Percentiles rank a stretch among this genome's conserved stretches.
Conservation (phyloP, 441 rosid genomes). For the Adansonia grandidieri region DNA sequence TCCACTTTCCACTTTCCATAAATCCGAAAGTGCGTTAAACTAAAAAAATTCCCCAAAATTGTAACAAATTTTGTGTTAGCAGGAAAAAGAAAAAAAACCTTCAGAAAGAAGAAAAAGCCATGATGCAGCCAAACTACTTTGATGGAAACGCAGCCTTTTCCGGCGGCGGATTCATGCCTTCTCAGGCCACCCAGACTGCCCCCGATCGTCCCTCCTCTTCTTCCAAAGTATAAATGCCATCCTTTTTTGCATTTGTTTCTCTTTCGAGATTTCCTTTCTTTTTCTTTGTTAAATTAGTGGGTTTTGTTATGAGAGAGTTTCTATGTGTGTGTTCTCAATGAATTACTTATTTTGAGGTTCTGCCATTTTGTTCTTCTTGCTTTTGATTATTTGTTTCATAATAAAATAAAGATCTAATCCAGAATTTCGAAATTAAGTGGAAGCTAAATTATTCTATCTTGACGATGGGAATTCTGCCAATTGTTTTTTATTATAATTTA, state of each 20-base stretch:
- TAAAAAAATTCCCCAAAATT: too few species aligned
- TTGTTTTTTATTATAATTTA: background rate
- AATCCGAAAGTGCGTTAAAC: too few species aligned
- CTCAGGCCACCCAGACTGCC: conserved; percentile 59
- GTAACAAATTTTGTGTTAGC: too few species aligned
- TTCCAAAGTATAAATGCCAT: conserved; percentile 47
- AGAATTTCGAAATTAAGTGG: background rate
- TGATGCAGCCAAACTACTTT: conserved; percentile 36
- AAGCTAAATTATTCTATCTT: background rate
- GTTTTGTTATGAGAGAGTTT: background rate
- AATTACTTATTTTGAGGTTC: background rate
- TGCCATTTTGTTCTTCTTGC: conserved; percentile 4
- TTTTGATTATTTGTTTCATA: conserved; percentile 4
- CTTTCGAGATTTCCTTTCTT: background rate
- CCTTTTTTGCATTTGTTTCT: background rate
- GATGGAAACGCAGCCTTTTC: conserved; percentile 51
- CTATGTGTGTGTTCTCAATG: background rate
- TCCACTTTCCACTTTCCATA: too few species aligned
- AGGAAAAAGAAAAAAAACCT: too few species aligned
- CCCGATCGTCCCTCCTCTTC: conserved; percentile 49
- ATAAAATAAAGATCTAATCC: background rate
- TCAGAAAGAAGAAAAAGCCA: too few species aligned
- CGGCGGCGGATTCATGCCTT: conserved; percentile 72
- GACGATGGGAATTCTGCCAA: background rate
- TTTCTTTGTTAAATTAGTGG: background rate